These are phyloP conservation scores for Mediolabrus comicus DNA, from an alignment of 108 stramenopile species.

Conservation along the genomic window DNA sequence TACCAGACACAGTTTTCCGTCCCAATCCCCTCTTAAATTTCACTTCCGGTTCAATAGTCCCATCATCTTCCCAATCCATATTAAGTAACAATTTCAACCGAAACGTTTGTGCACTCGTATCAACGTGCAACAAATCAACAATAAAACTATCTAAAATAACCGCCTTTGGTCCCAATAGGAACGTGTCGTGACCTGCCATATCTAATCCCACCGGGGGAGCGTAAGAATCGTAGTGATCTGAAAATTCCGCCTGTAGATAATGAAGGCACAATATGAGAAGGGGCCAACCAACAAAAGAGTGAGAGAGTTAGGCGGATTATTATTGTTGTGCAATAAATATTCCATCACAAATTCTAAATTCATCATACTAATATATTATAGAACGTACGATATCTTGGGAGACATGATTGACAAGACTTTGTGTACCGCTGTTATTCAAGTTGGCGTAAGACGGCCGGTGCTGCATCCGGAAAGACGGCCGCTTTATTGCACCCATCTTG, in stretches of 20 bases:
- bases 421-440: not conserved
- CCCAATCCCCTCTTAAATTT: constrained; percentile 26
- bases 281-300: no score
- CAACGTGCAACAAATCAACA: constrained; percentile 32
- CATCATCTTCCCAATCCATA: constrained; percentile 46
- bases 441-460: not conserved
- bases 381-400: not conserved
- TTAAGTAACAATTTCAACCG: constrained; percentile 27
- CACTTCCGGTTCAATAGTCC: constrained; percentile 31
- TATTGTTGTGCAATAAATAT: not conserved
- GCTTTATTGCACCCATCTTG: not conserved
- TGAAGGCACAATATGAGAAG: not conserved
- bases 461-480: not conserved
- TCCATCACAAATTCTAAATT: not conserved
- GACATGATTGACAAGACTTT: not conserved
- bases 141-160: constrained; percentile 36
- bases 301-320: no score
- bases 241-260: constrained; percentile 6
- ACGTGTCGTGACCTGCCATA: constrained; percentile 40
- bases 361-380: not conserved
- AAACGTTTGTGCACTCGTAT: constrained; percentile 37
- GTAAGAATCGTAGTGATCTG: constrained; percentile 6
- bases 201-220: constrained; percentile 28
- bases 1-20: not conserved
- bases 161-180: constrained; percentile 27